Evolutionary conservation across 2,329 filamentous ascomycete species (phyloP).

Genomic region (Calonectria honghensis): DNA sequence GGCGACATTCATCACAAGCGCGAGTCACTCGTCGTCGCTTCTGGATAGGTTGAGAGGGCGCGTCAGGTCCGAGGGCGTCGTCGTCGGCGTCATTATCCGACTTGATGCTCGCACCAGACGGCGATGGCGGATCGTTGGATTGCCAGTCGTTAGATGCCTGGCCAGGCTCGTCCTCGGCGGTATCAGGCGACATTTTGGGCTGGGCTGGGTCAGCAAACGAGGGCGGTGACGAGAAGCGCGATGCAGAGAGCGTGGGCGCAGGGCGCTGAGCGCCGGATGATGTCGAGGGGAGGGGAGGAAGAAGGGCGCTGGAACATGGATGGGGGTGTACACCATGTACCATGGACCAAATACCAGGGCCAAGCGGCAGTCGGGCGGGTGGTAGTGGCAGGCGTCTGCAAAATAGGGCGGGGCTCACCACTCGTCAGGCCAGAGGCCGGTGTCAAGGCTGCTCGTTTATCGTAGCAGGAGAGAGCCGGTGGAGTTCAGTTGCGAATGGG

Average conservation of each 20-base stretch:
- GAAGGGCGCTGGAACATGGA: conserved; percentile 25
- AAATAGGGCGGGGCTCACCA: conserved; percentile 47
- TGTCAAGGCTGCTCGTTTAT: conserved; percentile 25
- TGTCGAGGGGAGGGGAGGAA: conserved; percentile 29
- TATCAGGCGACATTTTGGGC: conserved; percentile 60
- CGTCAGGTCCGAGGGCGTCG: conserved; percentile 58
- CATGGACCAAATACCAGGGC: conserved; percentile 16
- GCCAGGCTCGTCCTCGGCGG: conserved; percentile 67
- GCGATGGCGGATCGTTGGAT: conserved; percentile 61
- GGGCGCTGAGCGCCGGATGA: conserved; percentile 35
- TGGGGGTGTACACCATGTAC: conserved; percentile 10
- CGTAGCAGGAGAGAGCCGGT: conserved; percentile 20
- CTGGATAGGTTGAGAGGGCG: conserved; percentile 77
- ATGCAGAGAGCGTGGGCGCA: conserved; percentile 37
- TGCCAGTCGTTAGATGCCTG: conserved; percentile 61
- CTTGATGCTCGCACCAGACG: conserved; percentile 65
- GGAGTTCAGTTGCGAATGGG: conserved; percentile 17
- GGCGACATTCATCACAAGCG: conserved; percentile 87
- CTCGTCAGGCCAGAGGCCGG: conserved; percentile 45
- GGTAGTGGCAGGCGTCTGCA: conserved; percentile 27
- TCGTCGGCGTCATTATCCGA: conserved; percentile 65
- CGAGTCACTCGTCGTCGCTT: conserved; percentile 87
- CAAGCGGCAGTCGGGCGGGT: conserved; percentile 34
- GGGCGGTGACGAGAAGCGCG: conserved; percentile 37
- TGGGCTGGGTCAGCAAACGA: conserved; percentile 51